phyloP scores from a whole-genome alignment of 192 early-diverging fungal species.

The Rhizophagus clarus region DNA sequence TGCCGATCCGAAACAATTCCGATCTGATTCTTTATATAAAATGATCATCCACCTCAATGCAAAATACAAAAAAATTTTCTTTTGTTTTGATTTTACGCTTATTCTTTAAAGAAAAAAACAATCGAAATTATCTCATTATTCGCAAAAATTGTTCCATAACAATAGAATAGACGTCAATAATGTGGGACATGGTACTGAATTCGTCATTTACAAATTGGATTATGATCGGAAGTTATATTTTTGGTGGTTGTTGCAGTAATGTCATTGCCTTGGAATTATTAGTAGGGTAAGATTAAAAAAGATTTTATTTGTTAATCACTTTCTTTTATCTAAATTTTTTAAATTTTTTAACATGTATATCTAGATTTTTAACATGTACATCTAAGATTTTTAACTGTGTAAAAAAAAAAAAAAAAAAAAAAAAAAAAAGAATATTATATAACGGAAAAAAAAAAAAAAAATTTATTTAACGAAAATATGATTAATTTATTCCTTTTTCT shows the following conservation, averaged over 20 bases:
- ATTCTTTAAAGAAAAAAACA: not conserved
- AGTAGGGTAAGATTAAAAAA: slow-evolving; percentile 53
- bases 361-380: no score
- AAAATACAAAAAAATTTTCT: not conserved
- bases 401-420: no score
- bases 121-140: not conserved
- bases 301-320: no score
- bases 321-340: not conserved
- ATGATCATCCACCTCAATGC: no score
- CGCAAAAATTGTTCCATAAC: not conserved
- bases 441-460: no score
- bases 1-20: no score
- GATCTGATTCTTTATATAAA: no score
- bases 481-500: slow-evolving; percentile 19
- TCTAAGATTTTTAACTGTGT: no score
- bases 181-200: not conserved
- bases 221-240: slow-evolving; percentile 72
- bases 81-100: not conserved
- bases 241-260: slow-evolving; percentile 89
- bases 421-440: no score
- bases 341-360: no score
- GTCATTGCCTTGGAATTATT: slow-evolving; percentile 83
- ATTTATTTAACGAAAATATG: no score
- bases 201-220: slow-evolving; percentile 22
- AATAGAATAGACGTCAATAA: not conserved